Percentiles rank a stretch among this genome's conserved stretches.
Conservation (phyloP, 257 asterid genomes). For the Marsdenia floribunda region DNA sequence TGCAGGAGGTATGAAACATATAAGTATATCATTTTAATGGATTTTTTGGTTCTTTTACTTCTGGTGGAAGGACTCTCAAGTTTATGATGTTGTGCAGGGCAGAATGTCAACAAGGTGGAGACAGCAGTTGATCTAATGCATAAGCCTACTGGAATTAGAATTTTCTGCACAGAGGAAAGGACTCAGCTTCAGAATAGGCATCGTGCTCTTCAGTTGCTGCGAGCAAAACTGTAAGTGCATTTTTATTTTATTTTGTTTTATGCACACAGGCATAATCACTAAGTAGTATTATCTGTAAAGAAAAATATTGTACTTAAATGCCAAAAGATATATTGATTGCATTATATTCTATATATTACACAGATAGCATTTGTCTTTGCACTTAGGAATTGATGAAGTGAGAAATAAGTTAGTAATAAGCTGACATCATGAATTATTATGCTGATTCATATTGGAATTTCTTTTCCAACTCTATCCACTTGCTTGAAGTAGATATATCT, state of each 20-base stretch:
- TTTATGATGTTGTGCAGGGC: constrained; percentile 52
- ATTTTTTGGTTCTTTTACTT: not conserved
- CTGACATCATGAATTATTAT: not conserved
- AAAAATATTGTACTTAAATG: not conserved
- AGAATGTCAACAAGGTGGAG: constrained; percentile 99
- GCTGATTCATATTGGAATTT: not conserved
- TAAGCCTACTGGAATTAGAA: constrained; percentile 97
- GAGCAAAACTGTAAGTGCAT: constrained; percentile 79
- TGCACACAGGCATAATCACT: not conserved
- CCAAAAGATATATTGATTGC: not conserved
- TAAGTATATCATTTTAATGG: not conserved
- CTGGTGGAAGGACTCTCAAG: not conserved
- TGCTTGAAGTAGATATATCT: not conserved
- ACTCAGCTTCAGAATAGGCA: constrained; percentile 78
- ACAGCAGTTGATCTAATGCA: constrained; percentile 95
- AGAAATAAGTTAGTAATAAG: not conserved
- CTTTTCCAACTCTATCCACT: not conserved
- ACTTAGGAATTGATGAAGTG: not conserved
- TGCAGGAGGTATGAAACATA: constrained; percentile 79
- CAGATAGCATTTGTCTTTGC: not conserved
- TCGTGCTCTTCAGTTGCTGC: constrained; percentile 82
- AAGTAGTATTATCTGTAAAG: not conserved
- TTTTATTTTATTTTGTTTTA: not conserved
- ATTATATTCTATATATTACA: not conserved
- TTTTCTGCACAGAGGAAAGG: constrained; percentile 97